Conservation (phyloP, 108 stramenopile species). For the Cyclostephanos tholiformis region DNA sequence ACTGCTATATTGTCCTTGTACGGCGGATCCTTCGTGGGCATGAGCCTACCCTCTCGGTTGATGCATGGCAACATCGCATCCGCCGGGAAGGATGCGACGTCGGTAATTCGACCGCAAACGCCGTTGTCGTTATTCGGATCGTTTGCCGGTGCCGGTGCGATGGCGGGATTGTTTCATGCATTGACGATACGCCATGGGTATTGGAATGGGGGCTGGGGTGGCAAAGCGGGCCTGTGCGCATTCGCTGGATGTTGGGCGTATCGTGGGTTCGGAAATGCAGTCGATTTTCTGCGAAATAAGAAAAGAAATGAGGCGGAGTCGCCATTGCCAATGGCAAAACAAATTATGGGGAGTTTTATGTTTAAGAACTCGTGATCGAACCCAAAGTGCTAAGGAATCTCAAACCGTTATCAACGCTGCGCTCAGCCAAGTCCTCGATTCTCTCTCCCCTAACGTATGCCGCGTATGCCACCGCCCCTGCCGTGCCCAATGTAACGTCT, state of each 20-base stretch:
- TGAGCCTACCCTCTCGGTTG: conserved; percentile 63
- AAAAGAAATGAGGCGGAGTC: conserved; percentile 2
- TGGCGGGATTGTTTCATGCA: conserved; percentile 66
- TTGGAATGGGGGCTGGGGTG: conserved; percentile 74
- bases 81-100: background rate
- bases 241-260: conserved; percentile 59
- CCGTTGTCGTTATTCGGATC: conserved; percentile 21
- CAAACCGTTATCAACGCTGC: conserved; percentile 53
- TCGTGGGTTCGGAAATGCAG: conserved; percentile 41
- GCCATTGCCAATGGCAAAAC: no score
- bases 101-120: conserved; percentile 2
- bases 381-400: conserved; percentile 45
- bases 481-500: conserved; percentile 71
- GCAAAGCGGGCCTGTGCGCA: conserved; percentile 70
- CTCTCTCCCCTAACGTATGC: conserved; percentile 52
- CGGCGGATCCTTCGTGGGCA: conserved; percentile 69
- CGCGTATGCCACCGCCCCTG: conserved; percentile 70
- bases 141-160: conserved; percentile 55
- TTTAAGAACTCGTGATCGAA: conserved; percentile 5
- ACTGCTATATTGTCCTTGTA: conserved; percentile 56
- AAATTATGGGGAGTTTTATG: background rate
- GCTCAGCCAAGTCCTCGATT: conserved; percentile 39
- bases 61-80: conserved; percentile 51
- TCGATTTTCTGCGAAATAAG: conserved; percentile 29
- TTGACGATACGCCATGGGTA: conserved; percentile 57